These are phyloP conservation scores for Mycena vitilis DNA, from an alignment of 768 basidiomycete genomes.

Conservation along the genomic window DNA sequence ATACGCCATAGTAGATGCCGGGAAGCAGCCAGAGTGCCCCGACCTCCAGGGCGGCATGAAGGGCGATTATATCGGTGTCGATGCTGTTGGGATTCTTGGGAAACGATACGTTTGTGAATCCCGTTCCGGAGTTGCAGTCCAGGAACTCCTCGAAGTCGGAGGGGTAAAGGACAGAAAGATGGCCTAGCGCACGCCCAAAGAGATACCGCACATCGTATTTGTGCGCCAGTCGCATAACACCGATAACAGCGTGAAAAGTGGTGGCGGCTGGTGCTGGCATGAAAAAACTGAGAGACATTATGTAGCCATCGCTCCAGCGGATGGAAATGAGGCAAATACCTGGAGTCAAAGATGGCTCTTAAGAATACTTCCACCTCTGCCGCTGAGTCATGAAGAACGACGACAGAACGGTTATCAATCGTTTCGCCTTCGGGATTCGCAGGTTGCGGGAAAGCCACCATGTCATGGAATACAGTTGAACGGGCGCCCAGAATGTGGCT, in stretches of 20 bases:
- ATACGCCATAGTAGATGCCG: not conserved
- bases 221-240: not conserved
- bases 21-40: constrained; percentile 6
- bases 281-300: not conserved
- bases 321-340: not conserved
- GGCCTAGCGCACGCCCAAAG: not conserved
- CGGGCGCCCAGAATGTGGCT: not conserved
- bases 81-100: too few relatives aligned
- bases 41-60: not conserved
- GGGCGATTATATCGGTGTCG: not conserved
- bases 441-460: not conserved
- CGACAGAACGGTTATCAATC: not conserved
- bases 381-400: not conserved
- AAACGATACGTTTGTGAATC: too few relatives aligned
- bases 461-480: not conserved
- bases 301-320: not conserved
- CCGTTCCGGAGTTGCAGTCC: too few relatives aligned
- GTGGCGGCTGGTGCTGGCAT: not conserved
- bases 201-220: constrained; percentile 2
- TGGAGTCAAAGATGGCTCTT: not conserved
- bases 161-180: not conserved
- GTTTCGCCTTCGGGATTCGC: not conserved
- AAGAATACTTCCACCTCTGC: not conserved
- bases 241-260: not conserved
- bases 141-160: not conserved